phyloP scores from a whole-genome alignment of 495 filamentous ascomycete genomes.

The Massariosphaeria phaeospora region DNA sequence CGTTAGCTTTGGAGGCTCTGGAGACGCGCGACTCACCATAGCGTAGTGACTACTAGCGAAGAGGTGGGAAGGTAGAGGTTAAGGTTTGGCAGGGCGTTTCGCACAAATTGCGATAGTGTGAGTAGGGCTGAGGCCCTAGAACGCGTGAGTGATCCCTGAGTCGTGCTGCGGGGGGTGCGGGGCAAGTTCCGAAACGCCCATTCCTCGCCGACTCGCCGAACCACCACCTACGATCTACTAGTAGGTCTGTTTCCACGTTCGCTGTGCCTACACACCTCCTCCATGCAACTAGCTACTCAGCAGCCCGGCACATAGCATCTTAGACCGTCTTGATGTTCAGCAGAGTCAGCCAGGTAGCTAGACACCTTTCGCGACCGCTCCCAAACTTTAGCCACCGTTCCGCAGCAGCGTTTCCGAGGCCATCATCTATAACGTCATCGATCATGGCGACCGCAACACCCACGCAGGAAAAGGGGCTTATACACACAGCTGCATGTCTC shows the following conservation, averaged over 20 bases:
- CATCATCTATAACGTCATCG: slow-evolving; percentile 30
- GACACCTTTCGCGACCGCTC: slow-evolving; percentile 63
- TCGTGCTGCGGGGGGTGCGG: slow-evolving; percentile 11
- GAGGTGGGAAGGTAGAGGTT: neutral
- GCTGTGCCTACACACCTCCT: neutral
- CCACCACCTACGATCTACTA: no score
- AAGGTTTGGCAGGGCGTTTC: slow-evolving; percentile 10
- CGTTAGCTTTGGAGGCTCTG: slow-evolving; percentile 1
- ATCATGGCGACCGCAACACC: slow-evolving; percentile 42
- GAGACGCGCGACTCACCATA: neutral
- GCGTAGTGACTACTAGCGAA: neutral
- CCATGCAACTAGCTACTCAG: slow-evolving; percentile 25
- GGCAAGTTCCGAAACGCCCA: slow-evolving; percentile 9
- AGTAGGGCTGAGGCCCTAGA: slow-evolving; percentile 24
- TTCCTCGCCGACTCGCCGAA: slow-evolving; percentile 1
- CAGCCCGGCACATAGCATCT: neutral
- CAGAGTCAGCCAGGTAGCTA: slow-evolving; percentile 65
- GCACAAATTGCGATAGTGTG: neutral
- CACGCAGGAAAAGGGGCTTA: slow-evolving; percentile 55
- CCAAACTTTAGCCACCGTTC: slow-evolving; percentile 52
- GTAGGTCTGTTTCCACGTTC: neutral
- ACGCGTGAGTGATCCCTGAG: neutral
- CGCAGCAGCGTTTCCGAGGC: slow-evolving; percentile 35
- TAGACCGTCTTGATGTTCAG: slow-evolving; percentile 57
- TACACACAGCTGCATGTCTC: slow-evolving; percentile 86